These are phyloP conservation scores for Crotalaria pallida DNA, from an alignment of 306 rosid species.

Conservation along the genomic window DNA sequence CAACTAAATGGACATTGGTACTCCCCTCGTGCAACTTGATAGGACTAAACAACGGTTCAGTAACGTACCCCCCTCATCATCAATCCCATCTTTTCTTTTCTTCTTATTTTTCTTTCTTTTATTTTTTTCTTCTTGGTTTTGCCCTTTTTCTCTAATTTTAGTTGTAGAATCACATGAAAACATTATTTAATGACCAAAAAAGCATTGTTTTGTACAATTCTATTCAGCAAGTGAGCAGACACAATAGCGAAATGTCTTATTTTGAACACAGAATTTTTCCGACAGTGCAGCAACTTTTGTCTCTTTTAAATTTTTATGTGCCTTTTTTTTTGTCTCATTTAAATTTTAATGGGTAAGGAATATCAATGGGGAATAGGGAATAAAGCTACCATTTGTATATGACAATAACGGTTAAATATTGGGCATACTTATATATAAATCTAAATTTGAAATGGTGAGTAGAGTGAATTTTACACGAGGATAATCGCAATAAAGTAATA, in stretches of 20 bases:
- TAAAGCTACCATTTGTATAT: background rate
- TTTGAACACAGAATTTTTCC: conserved; percentile 6
- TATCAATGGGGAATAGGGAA: background rate
- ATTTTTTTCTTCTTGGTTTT: background rate
- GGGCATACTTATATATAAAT: background rate
- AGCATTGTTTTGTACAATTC: conserved; percentile 13
- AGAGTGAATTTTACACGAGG: background rate
- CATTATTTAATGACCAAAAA: conserved; percentile 1
- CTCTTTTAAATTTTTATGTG: conserved; percentile 10
- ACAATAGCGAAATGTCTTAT: conserved; percentile 13
- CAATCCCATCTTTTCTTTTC: background rate
- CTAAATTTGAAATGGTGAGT: no score
- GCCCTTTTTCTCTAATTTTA: background rate
- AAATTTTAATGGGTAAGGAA: no score
- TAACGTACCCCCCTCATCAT: conserved; percentile 5
- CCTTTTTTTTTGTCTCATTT: background rate
- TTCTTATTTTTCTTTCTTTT: background rate
- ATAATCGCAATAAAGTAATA: background rate
- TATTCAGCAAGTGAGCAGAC: conserved; percentile 13
- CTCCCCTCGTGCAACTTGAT: conserved; percentile 40
- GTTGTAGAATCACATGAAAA: background rate
- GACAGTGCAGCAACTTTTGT: conserved; percentile 14
- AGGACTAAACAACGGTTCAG: conserved; percentile 31
- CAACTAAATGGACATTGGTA: conserved; percentile 3
- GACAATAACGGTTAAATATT: background rate